Evolutionary conservation across 257 asterid genomes (phyloP), one percentile per base, ranked within the genome.

Genomic region (Solanum medicagineum): DNA sequence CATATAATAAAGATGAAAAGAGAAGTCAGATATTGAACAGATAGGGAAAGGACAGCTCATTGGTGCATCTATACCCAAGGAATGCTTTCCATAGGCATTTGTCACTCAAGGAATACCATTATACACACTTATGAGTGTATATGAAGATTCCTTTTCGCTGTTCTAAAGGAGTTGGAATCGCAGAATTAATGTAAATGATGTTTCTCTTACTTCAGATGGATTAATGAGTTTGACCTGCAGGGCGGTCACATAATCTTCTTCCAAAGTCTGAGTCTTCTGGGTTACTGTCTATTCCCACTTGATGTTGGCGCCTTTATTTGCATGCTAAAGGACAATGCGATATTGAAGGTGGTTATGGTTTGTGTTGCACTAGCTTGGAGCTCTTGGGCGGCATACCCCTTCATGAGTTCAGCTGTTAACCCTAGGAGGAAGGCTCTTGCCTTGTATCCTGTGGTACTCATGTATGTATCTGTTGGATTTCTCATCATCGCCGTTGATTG

Each of bases 341-440:
- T 95, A 32, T 62, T 97, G 19, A 97, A 97, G 91, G 86, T 92
- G 68, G 94, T 92, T 26, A 94, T 97, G 81, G 99, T 95, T 0
- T 92, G 89, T 42, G 92, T 97, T 77, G 90, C 99, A 47, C 81
- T 97, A 84, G 95, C 97, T 12, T 97, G 98, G 99, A 97, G 98
- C 90, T 95, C 98, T 20, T 97, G 98, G 99, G 99, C 98, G 26
- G 99, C 99, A 73, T 97, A 97, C 86, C 99, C 99, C 15, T 95
- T 97, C 94, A 97, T 95, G 94, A 97, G 98, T 84, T 93, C 94
- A 6, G 98, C 97, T 24, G 98, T 95, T 26, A 92, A 93, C 85
- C 96, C 98, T 0, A 87, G 90, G 84, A 93, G 99, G 89, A 97
- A 95, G 90, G 98, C 99, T 85, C 97, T 97, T 32, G 98, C 98